Evolutionary conservation across 1,139 yeast species (phyloP).

Genomic region (Blastobotrys persicus): DNA sequence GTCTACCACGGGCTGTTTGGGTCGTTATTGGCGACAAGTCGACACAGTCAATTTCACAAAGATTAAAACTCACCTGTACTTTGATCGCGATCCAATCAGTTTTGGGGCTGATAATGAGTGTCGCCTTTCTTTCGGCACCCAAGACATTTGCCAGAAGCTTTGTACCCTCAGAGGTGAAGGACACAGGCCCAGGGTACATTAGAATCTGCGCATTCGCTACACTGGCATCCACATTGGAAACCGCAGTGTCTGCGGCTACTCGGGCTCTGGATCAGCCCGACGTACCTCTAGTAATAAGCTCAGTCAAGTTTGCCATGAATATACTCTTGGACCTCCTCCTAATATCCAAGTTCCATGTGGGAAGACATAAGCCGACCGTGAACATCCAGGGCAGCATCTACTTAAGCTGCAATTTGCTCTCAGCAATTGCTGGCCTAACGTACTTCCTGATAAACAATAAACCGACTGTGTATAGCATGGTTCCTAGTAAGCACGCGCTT

Average conservation of each 20-base stretch:
- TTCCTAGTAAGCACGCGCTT: too few relatives aligned
- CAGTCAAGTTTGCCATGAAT: not conserved
- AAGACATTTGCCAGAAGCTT: not conserved
- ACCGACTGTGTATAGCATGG: not conserved
- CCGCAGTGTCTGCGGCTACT: not conserved
- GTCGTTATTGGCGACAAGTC: not conserved
- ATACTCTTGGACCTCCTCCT: not conserved
- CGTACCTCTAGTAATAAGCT: not conserved
- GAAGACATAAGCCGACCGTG: not conserved
- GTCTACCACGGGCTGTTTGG: not conserved
- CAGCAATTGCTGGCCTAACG: not conserved
- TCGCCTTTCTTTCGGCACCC: not conserved
- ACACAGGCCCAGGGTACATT: not conserved
- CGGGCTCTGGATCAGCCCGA: not conserved
- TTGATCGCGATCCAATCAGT: not conserved
- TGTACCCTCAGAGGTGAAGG: not conserved
- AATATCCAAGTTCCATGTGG: not conserved
- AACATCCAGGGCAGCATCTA: not conserved
- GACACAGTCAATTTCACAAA: not conserved
- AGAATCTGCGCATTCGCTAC: not conserved
- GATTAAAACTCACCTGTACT: not conserved
- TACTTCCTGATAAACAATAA: not conserved
- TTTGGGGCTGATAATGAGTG: not conserved
- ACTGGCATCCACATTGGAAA: not conserved
- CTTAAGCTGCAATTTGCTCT: not conserved